A percentile compares a stretch with the other conserved stretches of the same genome.
Conservation (phyloP, 495 filamentous ascomycete genomes). For the Penicillium cosmopolitanum region DNA sequence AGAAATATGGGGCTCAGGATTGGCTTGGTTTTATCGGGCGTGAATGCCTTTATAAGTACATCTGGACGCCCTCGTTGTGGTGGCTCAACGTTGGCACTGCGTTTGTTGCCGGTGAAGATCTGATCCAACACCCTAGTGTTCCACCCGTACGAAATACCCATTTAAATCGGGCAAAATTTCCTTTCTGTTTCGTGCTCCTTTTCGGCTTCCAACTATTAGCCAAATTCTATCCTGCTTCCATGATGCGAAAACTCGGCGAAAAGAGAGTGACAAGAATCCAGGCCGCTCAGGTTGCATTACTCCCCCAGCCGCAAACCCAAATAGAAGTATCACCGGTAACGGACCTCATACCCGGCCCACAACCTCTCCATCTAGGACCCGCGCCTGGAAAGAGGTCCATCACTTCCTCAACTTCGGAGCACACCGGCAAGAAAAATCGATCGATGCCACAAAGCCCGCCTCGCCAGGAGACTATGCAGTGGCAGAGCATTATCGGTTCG, state of each 20-base stretch:
- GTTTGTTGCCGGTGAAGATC: background rate
- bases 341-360: too few relatives aligned
- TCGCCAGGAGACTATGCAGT: constrained; percentile 10
- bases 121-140: background rate
- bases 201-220: background rate
- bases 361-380: too few relatives aligned
- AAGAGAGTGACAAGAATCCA: too few relatives aligned
- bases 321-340: too few relatives aligned
- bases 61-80: too few relatives aligned
- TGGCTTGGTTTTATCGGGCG: too few relatives aligned
- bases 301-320: too few relatives aligned
- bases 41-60: too few relatives aligned
- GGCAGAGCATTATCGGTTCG: too few relatives aligned
- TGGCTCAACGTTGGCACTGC: background rate
- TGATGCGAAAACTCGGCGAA: background rate
- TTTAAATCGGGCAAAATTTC: constrained; percentile 1
- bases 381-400: constrained; percentile 3
- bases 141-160: background rate
- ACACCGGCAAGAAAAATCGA: constrained; percentile 11
- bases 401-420: constrained; percentile 4
- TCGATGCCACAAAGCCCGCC: constrained; percentile 3
- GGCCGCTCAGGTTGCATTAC: too few relatives aligned
- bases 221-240: background rate
- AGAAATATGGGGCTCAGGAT: too few relatives aligned
- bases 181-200: background rate